Conservation (phyloP, 1,284 basidiomycete species). For the Naganishia sp. region DNA sequence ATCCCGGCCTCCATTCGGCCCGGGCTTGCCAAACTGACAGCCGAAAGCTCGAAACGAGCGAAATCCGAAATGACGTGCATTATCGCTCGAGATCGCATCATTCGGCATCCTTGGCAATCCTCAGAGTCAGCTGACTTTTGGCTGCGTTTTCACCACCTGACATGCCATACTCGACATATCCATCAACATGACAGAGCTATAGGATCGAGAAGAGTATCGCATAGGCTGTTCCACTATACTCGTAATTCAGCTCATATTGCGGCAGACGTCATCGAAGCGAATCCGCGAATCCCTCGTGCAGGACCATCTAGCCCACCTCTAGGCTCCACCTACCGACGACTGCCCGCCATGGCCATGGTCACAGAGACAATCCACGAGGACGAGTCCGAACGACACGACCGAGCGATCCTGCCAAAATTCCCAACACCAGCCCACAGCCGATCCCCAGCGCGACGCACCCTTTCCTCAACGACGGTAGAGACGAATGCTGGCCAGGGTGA, state of each 20-base stretch:
- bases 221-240: background rate
- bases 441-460: constrained; percentile 15
- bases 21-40: background rate
- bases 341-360: constrained; percentile 16
- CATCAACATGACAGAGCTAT: background rate
- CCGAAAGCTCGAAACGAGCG: background rate
- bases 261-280: too few species aligned
- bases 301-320: too few species aligned
- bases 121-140: constrained; percentile 16
- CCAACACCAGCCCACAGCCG: constrained; percentile 20
- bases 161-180: background rate
- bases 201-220: too few species aligned
- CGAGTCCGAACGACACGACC: constrained; percentile 17
- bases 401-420: constrained; percentile 18
- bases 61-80: constrained; percentile 15
- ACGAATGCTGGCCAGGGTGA: background rate
- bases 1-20: background rate
- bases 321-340: background rate
- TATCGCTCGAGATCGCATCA: background rate
- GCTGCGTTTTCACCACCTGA: background rate
- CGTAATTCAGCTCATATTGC: background rate
- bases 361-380: constrained; percentile 28
- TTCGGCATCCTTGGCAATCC: constrained; percentile 16
- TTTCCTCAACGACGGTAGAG: constrained; percentile 4
- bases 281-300: too few species aligned